These are phyloP conservation scores for Astrothelium macrocarpum DNA, from an alignment of 495 filamentous ascomycete genomes.

Conservation along the genomic window DNA sequence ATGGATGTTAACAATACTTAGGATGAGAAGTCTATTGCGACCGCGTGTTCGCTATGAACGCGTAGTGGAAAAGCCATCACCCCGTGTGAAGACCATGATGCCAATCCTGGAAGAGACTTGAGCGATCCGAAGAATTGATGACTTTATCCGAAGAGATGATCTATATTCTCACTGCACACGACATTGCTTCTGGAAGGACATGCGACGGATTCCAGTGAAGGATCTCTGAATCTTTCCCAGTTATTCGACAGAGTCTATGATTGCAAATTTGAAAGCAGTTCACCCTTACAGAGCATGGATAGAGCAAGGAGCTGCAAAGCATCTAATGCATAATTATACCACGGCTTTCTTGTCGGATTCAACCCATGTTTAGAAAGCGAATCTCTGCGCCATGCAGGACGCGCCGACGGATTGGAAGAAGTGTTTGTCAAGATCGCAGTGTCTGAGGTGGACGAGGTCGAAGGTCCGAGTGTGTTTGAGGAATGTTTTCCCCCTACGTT, in stretches of 20 bases:
- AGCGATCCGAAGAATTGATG: background rate
- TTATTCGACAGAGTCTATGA: background rate
- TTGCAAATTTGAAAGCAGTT: background rate
- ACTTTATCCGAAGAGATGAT: background rate
- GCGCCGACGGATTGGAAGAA: background rate
- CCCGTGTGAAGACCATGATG: background rate
- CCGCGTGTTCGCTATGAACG: background rate
- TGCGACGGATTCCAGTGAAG: background rate
- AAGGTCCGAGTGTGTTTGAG: slow-evolving; percentile 18
- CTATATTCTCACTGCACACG: background rate
- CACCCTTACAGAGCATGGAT: background rate
- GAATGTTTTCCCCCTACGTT: background rate
- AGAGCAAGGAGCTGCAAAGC: background rate
- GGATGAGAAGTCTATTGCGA: background rate
- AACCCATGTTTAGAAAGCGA: background rate
- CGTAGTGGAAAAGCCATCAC: background rate
- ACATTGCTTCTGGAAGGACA: background rate
- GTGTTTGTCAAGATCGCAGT: slow-evolving; percentile 12
- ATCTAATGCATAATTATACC: background rate
- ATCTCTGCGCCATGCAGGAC: background rate
- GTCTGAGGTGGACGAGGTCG: slow-evolving; percentile 25
- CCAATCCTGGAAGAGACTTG: background rate
- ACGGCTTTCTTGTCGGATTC: background rate
- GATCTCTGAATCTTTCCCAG: background rate
- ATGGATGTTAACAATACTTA: background rate